Base-by-base conservation (phyloP, 306 rosid species). In the Quercus glauca region DNA sequence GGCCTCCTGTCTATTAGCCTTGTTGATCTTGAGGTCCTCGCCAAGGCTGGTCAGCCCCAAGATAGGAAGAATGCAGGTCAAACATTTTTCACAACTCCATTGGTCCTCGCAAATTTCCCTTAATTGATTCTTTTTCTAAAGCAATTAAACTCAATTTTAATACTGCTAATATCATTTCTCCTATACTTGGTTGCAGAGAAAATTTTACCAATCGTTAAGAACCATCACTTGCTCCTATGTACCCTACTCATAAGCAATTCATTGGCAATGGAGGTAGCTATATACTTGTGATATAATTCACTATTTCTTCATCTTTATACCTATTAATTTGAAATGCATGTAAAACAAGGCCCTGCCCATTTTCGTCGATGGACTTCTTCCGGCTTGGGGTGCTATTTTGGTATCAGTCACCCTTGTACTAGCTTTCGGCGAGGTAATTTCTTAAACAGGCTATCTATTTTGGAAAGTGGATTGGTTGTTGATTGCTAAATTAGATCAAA, bases 11-110 rank as follows among this genome's bases (percentile, higher is more conserved):
- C 97, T 5, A 85, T 89, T 71, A 89, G 81, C 74, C 85, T 78
- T 7, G 87, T 92, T 69, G 94, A 94, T 83, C 98, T 94, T 25
- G 98, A 92, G 88, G 96, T 94, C 26, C 83, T 94, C 52, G 74
- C 81, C 75, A 89, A 81, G 81, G 82, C 92, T 2, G 97, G 97
- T 19, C 79, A 67, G 69, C 92, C 93, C 29, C 83, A 80, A 43
- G 90, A 88, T 69, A 84, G 84, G 76, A 94, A 83, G 25, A 45
- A 88, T 78, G 97, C 98, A 84, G 94, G 94, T 92, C 26, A 28
- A 14, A 9, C 11, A 33, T 51, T 31, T 15, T 25, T 55, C 35
- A 65, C 37, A 9, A n/a, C 5, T n/a, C 63, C 63, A 57, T 57
- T 57, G 4, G 5, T 2, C 23, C 15, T 11, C 65, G 2, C 7